Conservation (phyloP, 441 rosid species). For the Kokia cookei region DNA sequence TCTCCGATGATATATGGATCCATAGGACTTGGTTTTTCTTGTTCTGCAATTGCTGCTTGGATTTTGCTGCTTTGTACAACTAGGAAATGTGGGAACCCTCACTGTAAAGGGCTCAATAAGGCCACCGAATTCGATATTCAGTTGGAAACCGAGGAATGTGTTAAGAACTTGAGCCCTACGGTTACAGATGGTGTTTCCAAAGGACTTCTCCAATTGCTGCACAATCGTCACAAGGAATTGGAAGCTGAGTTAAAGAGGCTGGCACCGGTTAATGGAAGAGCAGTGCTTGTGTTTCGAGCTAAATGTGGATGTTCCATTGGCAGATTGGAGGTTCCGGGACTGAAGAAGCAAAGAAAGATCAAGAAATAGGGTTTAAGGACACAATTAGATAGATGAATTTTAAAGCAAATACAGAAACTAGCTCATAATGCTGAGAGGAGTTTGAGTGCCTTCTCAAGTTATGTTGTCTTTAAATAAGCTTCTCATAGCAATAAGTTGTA, state of each 20-base stretch:
- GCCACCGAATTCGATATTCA: slow-evolving; percentile 88
- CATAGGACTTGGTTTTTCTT: slow-evolving; percentile 51
- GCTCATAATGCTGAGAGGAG: slow-evolving; percentile 35
- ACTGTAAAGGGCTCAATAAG: slow-evolving; percentile 73
- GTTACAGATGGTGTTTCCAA: slow-evolving; percentile 41
- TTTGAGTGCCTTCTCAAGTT: slow-evolving; percentile 23
- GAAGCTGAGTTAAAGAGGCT: slow-evolving; percentile 88
- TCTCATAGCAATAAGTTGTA: slow-evolving; percentile 36
- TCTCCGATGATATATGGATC: slow-evolving; percentile 66
- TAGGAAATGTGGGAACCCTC: slow-evolving; percentile 71
- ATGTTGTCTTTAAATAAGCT: slow-evolving; percentile 40
- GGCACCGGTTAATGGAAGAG: slow-evolving; percentile 89
- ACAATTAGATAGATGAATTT: slow-evolving; percentile 16
- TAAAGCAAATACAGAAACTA: slow-evolving; percentile 30
- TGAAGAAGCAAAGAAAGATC: slow-evolving; percentile 70
- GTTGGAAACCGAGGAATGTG: slow-evolving; percentile 85
- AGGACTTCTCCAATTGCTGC: slow-evolving; percentile 64
- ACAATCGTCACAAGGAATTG: slow-evolving; percentile 68
- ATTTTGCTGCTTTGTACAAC: slow-evolving; percentile 46
- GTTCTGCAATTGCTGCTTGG: slow-evolving; percentile 64
- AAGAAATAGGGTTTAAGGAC: slow-evolving; percentile 49
- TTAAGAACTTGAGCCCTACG: slow-evolving; percentile 40
- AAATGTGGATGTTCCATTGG: slow-evolving; percentile 91
- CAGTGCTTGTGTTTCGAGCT: slow-evolving; percentile 74
- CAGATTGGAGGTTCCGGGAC: slow-evolving; percentile 82